Base-by-base conservation (phyloP, 139 green algal species). In the Chlamydomonas eustigma region DNA sequence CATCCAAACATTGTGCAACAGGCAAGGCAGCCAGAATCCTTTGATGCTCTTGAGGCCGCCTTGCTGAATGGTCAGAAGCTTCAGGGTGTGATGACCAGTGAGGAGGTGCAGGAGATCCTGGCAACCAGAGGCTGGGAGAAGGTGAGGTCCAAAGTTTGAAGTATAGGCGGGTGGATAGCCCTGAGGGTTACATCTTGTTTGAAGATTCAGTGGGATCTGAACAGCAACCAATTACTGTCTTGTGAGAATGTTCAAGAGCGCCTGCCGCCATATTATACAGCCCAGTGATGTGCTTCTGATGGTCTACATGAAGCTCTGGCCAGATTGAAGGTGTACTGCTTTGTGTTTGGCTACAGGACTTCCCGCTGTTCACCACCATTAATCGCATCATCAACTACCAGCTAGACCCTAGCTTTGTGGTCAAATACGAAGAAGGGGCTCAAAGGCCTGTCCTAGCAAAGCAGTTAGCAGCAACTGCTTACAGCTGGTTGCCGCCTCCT, bases 31-130 rank as follows among this genome's bases (percentile, higher is more conserved):
- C 78, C 81, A 0, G 71, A 39, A 31, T 81, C 51, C 1, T 92
- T 91, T 51, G 81, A 84, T 2, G 76, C 84, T 35, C 82, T 93
- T n/a, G 90, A 92, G 84, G 44, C 52, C 3, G 75, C 84, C 39
- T 79, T 95, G 80, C 84, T 95, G 38, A 79, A 80, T 31, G 91
- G 91, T 0, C 91, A 95, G 86, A 93, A 93, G 85, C 88, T 95
- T 65, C 89, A 93, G 83, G 90, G 90, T 32, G 85, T 89, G 78
- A 85, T 94, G 65, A 94, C 90, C 5, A 81, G 73, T 36, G 80
- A 92, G 28, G 90, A 95, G 80, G 88, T 95, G 70, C 82, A 92
- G 75, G 85, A 84, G 51, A 88, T 94, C 44, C 75, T 94, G 32
- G 39, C 51, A 1, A 39, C 31, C 0, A 64, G 76, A 0, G 74